A percentile compares a stretch with the other conserved stretches of the same genome.
Conservation (phyloP, 139 green algal species). For the Coelastrella sp. region DNA sequence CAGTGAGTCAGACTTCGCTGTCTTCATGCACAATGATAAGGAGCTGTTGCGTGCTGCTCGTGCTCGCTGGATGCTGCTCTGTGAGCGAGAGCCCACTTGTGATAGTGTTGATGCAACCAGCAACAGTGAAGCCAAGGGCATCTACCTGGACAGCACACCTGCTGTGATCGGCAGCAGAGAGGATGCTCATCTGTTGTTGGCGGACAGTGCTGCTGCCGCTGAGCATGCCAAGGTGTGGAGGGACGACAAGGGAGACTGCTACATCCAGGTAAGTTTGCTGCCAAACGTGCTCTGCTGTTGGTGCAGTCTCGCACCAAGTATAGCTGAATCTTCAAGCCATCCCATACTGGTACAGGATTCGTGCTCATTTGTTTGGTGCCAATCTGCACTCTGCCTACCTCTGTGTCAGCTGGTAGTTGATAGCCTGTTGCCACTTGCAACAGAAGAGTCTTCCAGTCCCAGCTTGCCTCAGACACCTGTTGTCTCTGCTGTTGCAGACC, state of each 20-base stretch:
- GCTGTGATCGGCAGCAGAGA: conserved; percentile 12
- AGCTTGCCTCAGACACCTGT: conserved; percentile 11
- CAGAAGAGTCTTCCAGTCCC: too few species aligned
- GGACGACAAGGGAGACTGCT: conserved; percentile 22
- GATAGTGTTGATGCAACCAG: conserved; percentile 17
- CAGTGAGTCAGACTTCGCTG: conserved; percentile 59
- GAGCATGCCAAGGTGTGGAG: conserved; percentile 50
- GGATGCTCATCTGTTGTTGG: conserved; percentile 25
- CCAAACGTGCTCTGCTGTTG: not conserved
- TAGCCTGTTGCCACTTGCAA: not conserved
- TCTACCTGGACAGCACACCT: conserved; percentile 25
- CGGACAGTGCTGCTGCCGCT: conserved; percentile 46
- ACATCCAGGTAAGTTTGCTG: conserved; percentile 20
- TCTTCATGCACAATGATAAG: conserved; percentile 79
- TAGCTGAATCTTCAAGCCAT: too few species aligned
- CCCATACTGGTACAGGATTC: too few species aligned
- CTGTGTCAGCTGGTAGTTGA: too few species aligned
- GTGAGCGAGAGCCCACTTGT: conserved; percentile 50
- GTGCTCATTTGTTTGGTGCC: too few species aligned
- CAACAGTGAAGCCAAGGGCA: conserved; percentile 57
- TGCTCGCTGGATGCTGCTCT: conserved; percentile 83
- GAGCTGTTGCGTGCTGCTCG: conserved; percentile 69
- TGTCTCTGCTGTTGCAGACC: conserved; percentile 54
- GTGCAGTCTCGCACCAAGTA: too few species aligned
- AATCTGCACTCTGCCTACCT: too few species aligned